These are phyloP conservation scores for Hysterangium stoloniferum DNA, from an alignment of 768 basidiomycete genomes.

Conservation along the genomic window DNA sequence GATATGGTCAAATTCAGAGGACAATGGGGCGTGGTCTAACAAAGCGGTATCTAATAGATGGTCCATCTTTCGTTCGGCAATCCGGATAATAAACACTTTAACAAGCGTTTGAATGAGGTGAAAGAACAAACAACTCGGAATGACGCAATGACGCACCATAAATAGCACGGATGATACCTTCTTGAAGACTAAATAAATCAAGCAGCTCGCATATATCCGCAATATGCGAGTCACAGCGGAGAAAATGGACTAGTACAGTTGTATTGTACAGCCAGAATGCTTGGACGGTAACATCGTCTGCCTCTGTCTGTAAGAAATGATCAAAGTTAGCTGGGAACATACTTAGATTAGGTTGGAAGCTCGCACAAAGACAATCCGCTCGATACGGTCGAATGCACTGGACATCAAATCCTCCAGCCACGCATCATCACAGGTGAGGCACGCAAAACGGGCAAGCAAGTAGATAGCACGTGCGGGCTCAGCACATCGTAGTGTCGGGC, in stretches of 20 bases:
- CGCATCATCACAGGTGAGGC: slow-evolving; percentile 77
- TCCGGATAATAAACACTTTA: slow-evolving; percentile 89
- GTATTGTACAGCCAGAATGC: slow-evolving; percentile 95
- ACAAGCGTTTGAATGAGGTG: slow-evolving; percentile 7
- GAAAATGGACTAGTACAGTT: slow-evolving; percentile 82
- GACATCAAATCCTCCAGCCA: slow-evolving; percentile 93
- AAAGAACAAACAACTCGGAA: slow-evolving; percentile 6
- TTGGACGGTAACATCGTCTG: slow-evolving; percentile 79
- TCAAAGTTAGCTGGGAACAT: slow-evolving; percentile 7
- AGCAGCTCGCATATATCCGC: slow-evolving; percentile 75
- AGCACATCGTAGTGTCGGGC: slow-evolving; percentile 50
- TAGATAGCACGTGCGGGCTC: slow-evolving; percentile 90
- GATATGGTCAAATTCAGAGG: slow-evolving; percentile 70
- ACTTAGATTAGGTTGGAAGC: slow-evolving; percentile 5
- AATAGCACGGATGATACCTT: slow-evolving; percentile 90
- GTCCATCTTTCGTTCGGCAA: slow-evolving; percentile 85
- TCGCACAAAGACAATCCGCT: slow-evolving; percentile 87
- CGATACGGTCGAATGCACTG: slow-evolving; percentile 86
- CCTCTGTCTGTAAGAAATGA: slow-evolving; percentile 47
- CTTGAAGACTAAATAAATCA: slow-evolving; percentile 77
- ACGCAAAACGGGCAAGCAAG: slow-evolving; percentile 89
- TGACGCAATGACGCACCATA: slow-evolving; percentile 51
- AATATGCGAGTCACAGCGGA: slow-evolving; percentile 78
- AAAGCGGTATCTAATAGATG: slow-evolving; percentile 73
- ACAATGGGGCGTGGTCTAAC: slow-evolving; percentile 74